Percentiles rank a stretch among this genome's conserved stretches.
These are phyloP conservation scores for Orbilia oligospora DNA, from an alignment of 2,329 filamentous ascomycete genomes.

Conservation along the genomic window DNA sequence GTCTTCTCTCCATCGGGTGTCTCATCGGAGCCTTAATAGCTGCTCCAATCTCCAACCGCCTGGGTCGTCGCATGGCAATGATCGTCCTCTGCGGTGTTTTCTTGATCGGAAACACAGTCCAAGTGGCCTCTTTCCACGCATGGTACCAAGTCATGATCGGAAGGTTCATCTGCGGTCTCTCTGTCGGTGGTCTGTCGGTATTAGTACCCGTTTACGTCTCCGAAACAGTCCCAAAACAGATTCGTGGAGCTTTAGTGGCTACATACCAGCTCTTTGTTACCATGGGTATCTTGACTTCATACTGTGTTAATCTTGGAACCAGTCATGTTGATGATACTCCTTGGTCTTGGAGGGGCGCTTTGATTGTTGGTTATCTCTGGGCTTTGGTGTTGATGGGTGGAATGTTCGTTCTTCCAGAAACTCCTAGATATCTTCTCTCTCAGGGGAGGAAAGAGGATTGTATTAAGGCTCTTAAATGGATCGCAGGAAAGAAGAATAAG, in stretches of 20 bases:
- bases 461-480: constrained; percentile 62
- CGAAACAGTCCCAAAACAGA: constrained; percentile 76
- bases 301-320: constrained; percentile 71
- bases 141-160: constrained; percentile 79
- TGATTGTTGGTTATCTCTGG: constrained; percentile 73
- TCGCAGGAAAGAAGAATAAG: constrained; percentile 62
- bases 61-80: constrained; percentile 76
- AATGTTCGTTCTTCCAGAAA: constrained; percentile 73
- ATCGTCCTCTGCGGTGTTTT: constrained; percentile 76
- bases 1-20: constrained; percentile 75
- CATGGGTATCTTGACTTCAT: constrained; percentile 75
- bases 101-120: constrained; percentile 76
- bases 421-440: constrained; percentile 68
- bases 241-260: constrained; percentile 76
- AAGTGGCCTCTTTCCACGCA: constrained; percentile 72
- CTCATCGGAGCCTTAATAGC: constrained; percentile 73
- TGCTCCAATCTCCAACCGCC: constrained; percentile 75
- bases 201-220: constrained; percentile 79
- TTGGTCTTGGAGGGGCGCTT: constrained; percentile 76
- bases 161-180: constrained; percentile 76
- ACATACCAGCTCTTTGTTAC: constrained; percentile 80
- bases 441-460: constrained; percentile 62
- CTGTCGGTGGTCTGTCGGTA: constrained; percentile 76
- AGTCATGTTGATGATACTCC: constrained; percentile 64
- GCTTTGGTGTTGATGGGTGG: constrained; percentile 71